A percentile compares a stretch with the other conserved stretches of the same genome.
phyloP scores from a whole-genome alignment of 345 rosid genomes.

The Eucalyptus dawsonii region DNA sequence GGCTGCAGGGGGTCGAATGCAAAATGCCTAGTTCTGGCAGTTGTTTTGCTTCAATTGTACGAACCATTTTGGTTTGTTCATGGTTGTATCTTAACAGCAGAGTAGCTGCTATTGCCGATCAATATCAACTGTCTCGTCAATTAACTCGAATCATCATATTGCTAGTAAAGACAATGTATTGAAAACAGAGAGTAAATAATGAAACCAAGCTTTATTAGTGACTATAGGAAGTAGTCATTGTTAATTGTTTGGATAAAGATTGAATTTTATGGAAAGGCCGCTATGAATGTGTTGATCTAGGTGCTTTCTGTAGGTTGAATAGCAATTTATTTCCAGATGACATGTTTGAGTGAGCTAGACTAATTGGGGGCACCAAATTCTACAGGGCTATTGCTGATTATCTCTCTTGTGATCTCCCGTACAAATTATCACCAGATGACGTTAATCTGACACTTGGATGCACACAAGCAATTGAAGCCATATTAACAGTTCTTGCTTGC shows the following conservation, averaged over 20 bases:
- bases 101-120: not conserved
- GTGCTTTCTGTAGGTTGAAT: not conserved
- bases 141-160: not conserved
- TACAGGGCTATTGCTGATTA: slow-evolving; percentile 54
- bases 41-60: not conserved
- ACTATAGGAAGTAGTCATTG: not conserved
- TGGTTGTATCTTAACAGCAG: not conserved
- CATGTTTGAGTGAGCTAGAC: not conserved
- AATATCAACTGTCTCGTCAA: not conserved
- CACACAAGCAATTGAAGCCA: slow-evolving; percentile 45
- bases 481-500: slow-evolving; percentile 27
- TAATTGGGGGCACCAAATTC: not conserved
- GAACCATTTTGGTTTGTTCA: not conserved
- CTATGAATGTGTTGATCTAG: not conserved
- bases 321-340: not conserved
- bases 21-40: not conserved
- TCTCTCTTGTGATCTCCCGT: slow-evolving; percentile 40
- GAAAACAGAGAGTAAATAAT: not conserved
- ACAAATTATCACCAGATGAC: slow-evolving; percentile 42
- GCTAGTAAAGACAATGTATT: not conserved
- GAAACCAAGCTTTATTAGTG: not conserved
- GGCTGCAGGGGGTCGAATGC: not conserved
- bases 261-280: not conserved
- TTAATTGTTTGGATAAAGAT: not conserved
- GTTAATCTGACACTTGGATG: slow-evolving; percentile 44